Percentiles rank a stretch among this genome's conserved stretches.
phyloP scores from a whole-genome alignment of 371 early-diverging fungal species.

The Mucor irregularis region DNA sequence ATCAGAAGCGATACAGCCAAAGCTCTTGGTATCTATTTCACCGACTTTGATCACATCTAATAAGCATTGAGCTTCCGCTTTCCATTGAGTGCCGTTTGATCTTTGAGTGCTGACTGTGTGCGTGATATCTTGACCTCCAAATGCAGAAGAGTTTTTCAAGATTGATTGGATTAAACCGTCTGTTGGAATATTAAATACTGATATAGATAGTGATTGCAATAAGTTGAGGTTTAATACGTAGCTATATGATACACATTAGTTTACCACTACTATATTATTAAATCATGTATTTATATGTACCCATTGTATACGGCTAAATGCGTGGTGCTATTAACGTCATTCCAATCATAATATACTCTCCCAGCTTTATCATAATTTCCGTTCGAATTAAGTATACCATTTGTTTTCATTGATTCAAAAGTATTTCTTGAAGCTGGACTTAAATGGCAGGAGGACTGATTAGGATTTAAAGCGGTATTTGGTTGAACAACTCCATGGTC shows the following conservation, averaged over 20 bases:
- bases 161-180: constrained; percentile 38
- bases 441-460: constrained; percentile 70
- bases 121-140: constrained; percentile 46
- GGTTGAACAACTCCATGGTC: constrained; percentile 38
- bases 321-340: constrained; percentile 54
- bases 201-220: constrained; percentile 33
- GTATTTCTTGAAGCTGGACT: constrained; percentile 38
- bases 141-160: constrained; percentile 14
- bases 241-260: constrained; percentile 19
- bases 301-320: constrained; percentile 78
- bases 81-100: constrained; percentile 19
- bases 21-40: constrained; percentile 70
- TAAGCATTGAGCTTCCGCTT: constrained; percentile 58
- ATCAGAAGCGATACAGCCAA: constrained; percentile 73
- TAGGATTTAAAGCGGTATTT: constrained; percentile 47
- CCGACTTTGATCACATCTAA: constrained; percentile 72
- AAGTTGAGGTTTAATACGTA: constrained; percentile 49
- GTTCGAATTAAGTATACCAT: constrained; percentile 37
- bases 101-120: constrained; percentile 31
- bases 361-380: constrained; percentile 54
- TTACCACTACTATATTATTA: neutral
- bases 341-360: constrained; percentile 75
- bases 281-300: constrained; percentile 8
- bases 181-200: constrained; percentile 28
- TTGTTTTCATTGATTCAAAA: constrained; percentile 32